Evolutionary conservation across 106 monocot genomes (phyloP).

Genomic region (Amphibolis antarctica): DNA sequence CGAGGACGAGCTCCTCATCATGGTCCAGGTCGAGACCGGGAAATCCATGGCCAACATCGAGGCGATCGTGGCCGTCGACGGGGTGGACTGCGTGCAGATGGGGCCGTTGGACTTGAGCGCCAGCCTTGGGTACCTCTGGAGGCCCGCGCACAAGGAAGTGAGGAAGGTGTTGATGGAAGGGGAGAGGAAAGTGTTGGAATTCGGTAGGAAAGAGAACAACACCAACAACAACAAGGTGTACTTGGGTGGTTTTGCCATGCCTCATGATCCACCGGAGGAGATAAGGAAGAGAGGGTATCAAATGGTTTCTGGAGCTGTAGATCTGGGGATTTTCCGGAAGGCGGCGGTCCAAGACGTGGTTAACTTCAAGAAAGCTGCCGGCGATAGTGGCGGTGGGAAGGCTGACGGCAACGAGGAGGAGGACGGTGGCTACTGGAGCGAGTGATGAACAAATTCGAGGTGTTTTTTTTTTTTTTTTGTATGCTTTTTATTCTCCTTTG

Average conservation of each 20-base stretch:
- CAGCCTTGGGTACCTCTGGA: slow-evolving; percentile 76
- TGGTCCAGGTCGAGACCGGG: slow-evolving; percentile 60
- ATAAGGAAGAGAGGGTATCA: slow-evolving; percentile 79
- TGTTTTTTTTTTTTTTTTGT: no score
- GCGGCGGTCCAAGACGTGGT: slow-evolving; percentile 72
- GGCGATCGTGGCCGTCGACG: slow-evolving; percentile 70
- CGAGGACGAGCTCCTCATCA: slow-evolving; percentile 67
- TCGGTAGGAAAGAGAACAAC: background rate
- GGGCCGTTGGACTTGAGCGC: slow-evolving; percentile 86
- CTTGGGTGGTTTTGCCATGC: slow-evolving; percentile 74
- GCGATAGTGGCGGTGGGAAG: slow-evolving; percentile 2
- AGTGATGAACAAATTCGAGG: slow-evolving; percentile 19
- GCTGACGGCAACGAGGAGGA: slow-evolving; percentile 41
- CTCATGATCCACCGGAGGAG: slow-evolving; percentile 53
- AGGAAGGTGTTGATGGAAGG: slow-evolving; percentile 41
- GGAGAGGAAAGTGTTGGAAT: slow-evolving; percentile 30
- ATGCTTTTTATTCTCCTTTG: background rate
- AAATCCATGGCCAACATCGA: slow-evolving; percentile 33
- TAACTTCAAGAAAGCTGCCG: slow-evolving; percentile 25
- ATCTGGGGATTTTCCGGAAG: slow-evolving; percentile 58
- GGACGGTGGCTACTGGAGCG: slow-evolving; percentile 57
- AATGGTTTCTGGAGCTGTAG: slow-evolving; percentile 72
- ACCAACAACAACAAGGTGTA: slow-evolving; percentile 6
- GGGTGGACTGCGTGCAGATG: slow-evolving; percentile 84
- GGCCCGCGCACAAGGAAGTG: slow-evolving; percentile 75